A percentile compares a stretch with the other conserved stretches of the same genome.
Conservation (phyloP, 2,329 filamentous ascomycete genomes). For the Stromatinia cepivora region DNA sequence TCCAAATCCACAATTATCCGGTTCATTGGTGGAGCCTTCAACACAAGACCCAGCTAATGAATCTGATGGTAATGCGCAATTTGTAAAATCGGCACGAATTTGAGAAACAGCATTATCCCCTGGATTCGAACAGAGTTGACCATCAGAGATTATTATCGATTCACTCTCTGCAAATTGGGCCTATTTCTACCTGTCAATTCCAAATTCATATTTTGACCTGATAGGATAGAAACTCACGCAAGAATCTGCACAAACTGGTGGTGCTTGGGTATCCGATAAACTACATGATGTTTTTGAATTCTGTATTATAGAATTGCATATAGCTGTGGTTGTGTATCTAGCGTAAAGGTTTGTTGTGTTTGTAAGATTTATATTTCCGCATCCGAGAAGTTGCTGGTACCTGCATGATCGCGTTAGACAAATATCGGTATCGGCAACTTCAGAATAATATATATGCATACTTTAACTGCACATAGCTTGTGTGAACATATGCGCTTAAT, state of each 20-base stretch:
- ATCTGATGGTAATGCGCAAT: constrained; percentile 79
- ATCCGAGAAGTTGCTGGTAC: constrained; percentile 80
- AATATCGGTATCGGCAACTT: constrained; percentile 7
- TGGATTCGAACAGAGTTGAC: constrained; percentile 68
- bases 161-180: constrained; percentile 87
- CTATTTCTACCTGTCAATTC: constrained; percentile 46
- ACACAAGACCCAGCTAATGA: constrained; percentile 79
- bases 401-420: constrained; percentile 51
- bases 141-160: constrained; percentile 76
- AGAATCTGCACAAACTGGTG: constrained; percentile 83
- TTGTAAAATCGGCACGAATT: constrained; percentile 88
- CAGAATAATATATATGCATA: constrained; percentile 48
- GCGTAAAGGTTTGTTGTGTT: constrained; percentile 85
- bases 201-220: constrained; percentile 30
- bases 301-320: constrained; percentile 94
- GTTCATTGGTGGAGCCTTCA: constrained; percentile 75
- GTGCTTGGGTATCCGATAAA: constrained; percentile 62
- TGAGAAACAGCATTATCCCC: constrained; percentile 66
- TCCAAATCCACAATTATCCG: constrained; percentile 81
- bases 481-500: constrained; percentile 70
- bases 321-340: constrained; percentile 84
- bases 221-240: constrained; percentile 60
- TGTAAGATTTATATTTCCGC: constrained; percentile 70
- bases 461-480: constrained; percentile 75
- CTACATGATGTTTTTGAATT: constrained; percentile 73